Percentiles rank a stretch among this genome's conserved stretches.
phyloP scores from a whole-genome alignment of 768 basidiomycete genomes.

The Xanthoconium stramineum region DNA sequence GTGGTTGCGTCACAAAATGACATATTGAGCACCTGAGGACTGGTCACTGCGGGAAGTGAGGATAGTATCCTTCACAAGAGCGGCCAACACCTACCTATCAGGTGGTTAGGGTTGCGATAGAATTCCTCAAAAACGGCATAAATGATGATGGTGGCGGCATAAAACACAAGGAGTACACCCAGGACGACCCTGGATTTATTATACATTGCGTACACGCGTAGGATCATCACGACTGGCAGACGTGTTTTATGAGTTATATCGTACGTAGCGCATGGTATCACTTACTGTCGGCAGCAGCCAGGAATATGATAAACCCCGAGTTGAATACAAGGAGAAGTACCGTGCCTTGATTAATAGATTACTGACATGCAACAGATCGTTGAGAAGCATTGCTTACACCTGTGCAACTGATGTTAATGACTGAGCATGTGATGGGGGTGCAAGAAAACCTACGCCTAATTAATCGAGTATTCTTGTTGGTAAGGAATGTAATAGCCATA shows the following conservation, averaged over 20 bases:
- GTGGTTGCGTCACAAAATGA: slow-evolving; percentile 10
- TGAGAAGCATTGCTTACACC: slow-evolving; percentile 11
- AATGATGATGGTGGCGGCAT: slow-evolving; percentile 2
- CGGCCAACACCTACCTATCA: slow-evolving; percentile 7
- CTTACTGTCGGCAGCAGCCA: slow-evolving; percentile 20
- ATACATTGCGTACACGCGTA: slow-evolving; percentile 27
- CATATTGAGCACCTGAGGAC: slow-evolving; percentile 7
- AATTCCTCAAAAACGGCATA: background rate
- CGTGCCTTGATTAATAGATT: slow-evolving; percentile 8
- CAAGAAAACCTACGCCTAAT: slow-evolving; percentile 15
- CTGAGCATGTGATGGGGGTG: too few species aligned
- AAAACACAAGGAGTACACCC: slow-evolving; percentile 13
- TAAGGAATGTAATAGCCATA: background rate
- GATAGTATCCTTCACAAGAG: background rate
- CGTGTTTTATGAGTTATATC: background rate
- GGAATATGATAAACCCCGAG: slow-evolving; percentile 10
- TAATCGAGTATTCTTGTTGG: background rate
- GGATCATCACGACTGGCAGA: slow-evolving; percentile 21
- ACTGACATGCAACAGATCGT: background rate
- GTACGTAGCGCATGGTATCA: background rate
- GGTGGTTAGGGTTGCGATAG: slow-evolving; percentile 2
- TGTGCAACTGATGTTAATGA: background rate
- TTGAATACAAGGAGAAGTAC: background rate
- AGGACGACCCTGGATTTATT: slow-evolving; percentile 11
- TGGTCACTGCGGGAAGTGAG: slow-evolving; percentile 10